These are phyloP conservation scores for Fraxinus sp. DNA, from an alignment of 305 asterid genomes.

Conservation along the genomic window DNA sequence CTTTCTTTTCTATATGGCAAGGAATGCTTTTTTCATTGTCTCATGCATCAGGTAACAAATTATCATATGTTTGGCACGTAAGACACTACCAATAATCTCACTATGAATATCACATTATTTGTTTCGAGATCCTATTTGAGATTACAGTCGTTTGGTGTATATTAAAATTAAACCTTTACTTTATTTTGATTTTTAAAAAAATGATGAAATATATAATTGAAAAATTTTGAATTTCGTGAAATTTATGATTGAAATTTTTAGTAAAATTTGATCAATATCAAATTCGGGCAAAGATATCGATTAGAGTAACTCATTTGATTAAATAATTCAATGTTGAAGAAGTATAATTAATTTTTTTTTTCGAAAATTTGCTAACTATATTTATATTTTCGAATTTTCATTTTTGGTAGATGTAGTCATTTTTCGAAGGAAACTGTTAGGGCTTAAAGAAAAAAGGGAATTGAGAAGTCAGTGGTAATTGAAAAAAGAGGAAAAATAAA, in stretches of 20 bases:
- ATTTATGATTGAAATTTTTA: too few relatives aligned
- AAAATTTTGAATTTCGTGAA: background rate
- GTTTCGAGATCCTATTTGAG: background rate
- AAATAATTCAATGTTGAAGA: background rate
- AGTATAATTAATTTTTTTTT: background rate
- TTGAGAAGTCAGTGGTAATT: background rate
- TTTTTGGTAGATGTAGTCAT: background rate
- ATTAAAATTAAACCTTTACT: too few relatives aligned
- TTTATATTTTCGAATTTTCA: background rate
- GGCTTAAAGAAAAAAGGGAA: background rate
- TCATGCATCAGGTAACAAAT: too few relatives aligned
- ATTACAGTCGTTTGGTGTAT: background rate
- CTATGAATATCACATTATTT: too few relatives aligned
- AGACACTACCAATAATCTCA: too few relatives aligned
- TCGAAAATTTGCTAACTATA: background rate
- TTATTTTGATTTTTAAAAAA: background rate
- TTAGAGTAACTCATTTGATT: background rate
- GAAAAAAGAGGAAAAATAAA: background rate
- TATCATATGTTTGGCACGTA: too few relatives aligned
- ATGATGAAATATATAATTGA: too few relatives aligned
- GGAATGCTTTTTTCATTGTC: too few relatives aligned
- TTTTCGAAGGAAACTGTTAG: background rate
- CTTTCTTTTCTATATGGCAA: too few relatives aligned
- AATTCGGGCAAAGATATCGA: background rate
- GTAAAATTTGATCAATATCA: background rate